A percentile compares a stretch with the other conserved stretches of the same genome.
Conservation (phyloP, 2,329 filamentous ascomycete species). For the Alternaria tenuissima region DNA sequence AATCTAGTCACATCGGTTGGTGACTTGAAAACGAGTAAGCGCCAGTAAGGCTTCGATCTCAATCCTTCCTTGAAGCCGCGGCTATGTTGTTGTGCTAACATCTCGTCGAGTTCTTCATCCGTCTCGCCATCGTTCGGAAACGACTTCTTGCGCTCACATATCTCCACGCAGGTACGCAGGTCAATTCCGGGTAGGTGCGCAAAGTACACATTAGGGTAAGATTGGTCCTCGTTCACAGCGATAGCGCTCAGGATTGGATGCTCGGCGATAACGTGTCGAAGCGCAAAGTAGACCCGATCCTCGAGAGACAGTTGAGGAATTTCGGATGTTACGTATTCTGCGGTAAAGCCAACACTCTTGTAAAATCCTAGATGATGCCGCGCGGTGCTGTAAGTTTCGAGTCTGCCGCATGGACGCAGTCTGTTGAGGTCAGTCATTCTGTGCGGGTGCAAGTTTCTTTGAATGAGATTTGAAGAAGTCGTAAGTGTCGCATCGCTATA, state of each 20-base stretch:
- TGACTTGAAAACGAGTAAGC: slow-evolving; percentile 46
- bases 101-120: slow-evolving; percentile 53
- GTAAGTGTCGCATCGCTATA: not conserved
- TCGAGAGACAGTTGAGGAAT: slow-evolving; percentile 19
- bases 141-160: slow-evolving; percentile 37
- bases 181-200: slow-evolving; percentile 56
- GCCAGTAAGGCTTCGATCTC: slow-evolving; percentile 53
- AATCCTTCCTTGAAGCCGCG: slow-evolving; percentile 46
- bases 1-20: slow-evolving; percentile 38
- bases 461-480: not conserved
- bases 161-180: slow-evolving; percentile 48
- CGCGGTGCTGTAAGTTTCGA: slow-evolving; percentile 57
- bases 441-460: not conserved
- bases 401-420: slow-evolving; percentile 39
- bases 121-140: slow-evolving; percentile 28
- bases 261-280: slow-evolving; percentile 46
- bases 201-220: slow-evolving; percentile 53
- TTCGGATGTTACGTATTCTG: slow-evolving; percentile 29
- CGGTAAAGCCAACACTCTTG: slow-evolving; percentile 55
- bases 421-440: slow-evolving; percentile 21
- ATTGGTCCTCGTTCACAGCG: slow-evolving; percentile 50
- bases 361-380: slow-evolving; percentile 56
- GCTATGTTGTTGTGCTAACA: slow-evolving; percentile 53
- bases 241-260: slow-evolving; percentile 57
- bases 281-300: slow-evolving; percentile 50